phyloP scores from a whole-genome alignment of 2,329 filamentous ascomycete genomes.

The Ceratocystis albifundus region DNA sequence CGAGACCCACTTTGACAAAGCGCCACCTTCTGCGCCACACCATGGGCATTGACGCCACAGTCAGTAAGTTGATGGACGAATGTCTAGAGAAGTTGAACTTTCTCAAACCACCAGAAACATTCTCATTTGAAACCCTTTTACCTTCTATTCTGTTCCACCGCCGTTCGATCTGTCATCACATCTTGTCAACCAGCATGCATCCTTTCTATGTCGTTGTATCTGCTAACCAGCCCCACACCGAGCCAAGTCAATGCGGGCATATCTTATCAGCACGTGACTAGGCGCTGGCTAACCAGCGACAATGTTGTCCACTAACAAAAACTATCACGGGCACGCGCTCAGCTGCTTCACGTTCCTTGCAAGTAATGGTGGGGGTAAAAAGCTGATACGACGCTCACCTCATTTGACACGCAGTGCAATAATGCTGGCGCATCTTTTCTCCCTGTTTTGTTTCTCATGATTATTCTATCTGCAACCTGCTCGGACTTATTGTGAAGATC shows the following conservation, averaged over 20 bases:
- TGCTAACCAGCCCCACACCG: background rate
- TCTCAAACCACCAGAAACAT: background rate
- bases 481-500: background rate
- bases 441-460: background rate
- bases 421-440: background rate
- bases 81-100: background rate
- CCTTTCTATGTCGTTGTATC: background rate
- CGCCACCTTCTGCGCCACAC: background rate
- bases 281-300: background rate
- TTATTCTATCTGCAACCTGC: background rate
- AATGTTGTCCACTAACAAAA: background rate
- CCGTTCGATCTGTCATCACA: background rate
- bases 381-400: background rate
- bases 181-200: background rate
- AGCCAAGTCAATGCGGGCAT: background rate
- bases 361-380: background rate
- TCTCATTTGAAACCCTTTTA: too few species aligned
- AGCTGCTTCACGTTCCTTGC: background rate
- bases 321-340: background rate
- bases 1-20: constrained; percentile 3
- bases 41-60: background rate
- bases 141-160: background rate
- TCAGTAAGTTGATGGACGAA: background rate
- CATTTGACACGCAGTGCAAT: too few species aligned
- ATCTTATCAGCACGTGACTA: constrained; percentile 14